phyloP scores from a whole-genome alignment of 2,329 filamentous ascomycete species.

The Juglanconis juglandina region DNA sequence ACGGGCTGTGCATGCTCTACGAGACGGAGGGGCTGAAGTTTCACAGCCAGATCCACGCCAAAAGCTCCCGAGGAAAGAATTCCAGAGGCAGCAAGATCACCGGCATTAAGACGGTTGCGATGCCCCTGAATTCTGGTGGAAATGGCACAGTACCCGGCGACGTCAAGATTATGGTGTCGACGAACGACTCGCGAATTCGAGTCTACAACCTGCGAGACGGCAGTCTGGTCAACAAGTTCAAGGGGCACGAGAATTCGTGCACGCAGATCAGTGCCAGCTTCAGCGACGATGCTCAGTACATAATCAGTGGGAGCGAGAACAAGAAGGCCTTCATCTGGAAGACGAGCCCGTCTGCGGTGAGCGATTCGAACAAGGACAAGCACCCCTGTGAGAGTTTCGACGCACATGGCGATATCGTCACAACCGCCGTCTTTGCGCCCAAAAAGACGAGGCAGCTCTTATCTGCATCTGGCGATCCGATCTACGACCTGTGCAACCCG shows the following conservation, averaged over 20 bases:
- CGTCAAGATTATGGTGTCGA: slow-evolving; percentile 82
- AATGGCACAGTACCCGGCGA: slow-evolving; percentile 50
- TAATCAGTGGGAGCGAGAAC: slow-evolving; percentile 93
- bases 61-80: slow-evolving; percentile 87
- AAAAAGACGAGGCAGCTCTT: slow-evolving; percentile 73
- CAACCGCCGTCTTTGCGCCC: slow-evolving; percentile 83
- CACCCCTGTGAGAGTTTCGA: slow-evolving; percentile 85
- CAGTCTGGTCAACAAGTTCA: slow-evolving; percentile 81
- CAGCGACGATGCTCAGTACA: slow-evolving; percentile 79
- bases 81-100: slow-evolving; percentile 97
- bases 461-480: slow-evolving; percentile 77
- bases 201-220: slow-evolving; percentile 87
- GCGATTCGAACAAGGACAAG: slow-evolving; percentile 62
- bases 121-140: slow-evolving; percentile 41
- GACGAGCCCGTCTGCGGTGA: slow-evolving; percentile 28
- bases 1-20: slow-evolving; percentile 83
- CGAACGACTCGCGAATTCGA: slow-evolving; percentile 88
- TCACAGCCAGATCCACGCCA: slow-evolving; percentile 85
- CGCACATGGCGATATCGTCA: slow-evolving; percentile 84
- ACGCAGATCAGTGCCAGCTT: slow-evolving; percentile 89
- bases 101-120: slow-evolving; percentile 73
- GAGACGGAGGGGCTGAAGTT: slow-evolving; percentile 87
- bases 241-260: slow-evolving; percentile 83
- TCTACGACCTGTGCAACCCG: slow-evolving; percentile 96
- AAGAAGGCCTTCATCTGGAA: slow-evolving; percentile 89